Conservation (phyloP, 2,329 filamentous ascomycete species). For the Ceratocystis destructans region DNA sequence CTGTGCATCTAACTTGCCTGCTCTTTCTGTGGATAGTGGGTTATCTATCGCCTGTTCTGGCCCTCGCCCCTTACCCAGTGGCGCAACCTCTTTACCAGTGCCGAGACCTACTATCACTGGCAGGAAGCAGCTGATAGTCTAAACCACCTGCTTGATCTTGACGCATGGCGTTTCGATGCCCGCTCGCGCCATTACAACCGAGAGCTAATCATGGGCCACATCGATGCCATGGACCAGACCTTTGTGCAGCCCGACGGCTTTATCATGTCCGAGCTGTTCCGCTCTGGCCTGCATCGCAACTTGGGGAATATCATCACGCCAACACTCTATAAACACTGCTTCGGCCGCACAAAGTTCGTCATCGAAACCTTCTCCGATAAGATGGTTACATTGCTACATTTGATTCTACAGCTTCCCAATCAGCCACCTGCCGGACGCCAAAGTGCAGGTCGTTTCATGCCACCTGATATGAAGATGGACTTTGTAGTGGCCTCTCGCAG, state of each 20-base stretch:
- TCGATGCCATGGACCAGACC: constrained; percentile 55
- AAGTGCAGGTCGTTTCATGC: constrained; percentile 26
- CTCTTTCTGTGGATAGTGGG: constrained; percentile 10
- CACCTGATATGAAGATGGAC: constrained; percentile 62
- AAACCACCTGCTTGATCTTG: constrained; percentile 68
- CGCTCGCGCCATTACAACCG: constrained; percentile 76
- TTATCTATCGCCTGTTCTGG: constrained; percentile 13
- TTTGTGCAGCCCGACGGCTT: constrained; percentile 60
- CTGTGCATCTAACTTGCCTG: background rate
- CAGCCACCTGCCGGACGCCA: constrained; percentile 34
- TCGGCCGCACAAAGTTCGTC: constrained; percentile 75
- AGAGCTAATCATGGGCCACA: constrained; percentile 63
- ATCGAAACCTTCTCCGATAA: constrained; percentile 86
- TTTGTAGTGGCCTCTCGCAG: constrained; percentile 76
- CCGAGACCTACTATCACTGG: constrained; percentile 71
- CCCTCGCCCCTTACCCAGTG: constrained; percentile 15
- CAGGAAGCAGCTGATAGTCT: constrained; percentile 68
- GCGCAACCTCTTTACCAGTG: constrained; percentile 40
- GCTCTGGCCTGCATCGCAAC: constrained; percentile 68
- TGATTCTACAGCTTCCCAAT: constrained; percentile 47
- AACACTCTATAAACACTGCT: constrained; percentile 69
- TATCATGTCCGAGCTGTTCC: constrained; percentile 62
- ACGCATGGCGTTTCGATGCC: constrained; percentile 74
- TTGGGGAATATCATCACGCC: constrained; percentile 73
- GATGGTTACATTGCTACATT: constrained; percentile 65